phyloP scores from a whole-genome alignment of 257 asterid species.

The Solanum piurae region DNA sequence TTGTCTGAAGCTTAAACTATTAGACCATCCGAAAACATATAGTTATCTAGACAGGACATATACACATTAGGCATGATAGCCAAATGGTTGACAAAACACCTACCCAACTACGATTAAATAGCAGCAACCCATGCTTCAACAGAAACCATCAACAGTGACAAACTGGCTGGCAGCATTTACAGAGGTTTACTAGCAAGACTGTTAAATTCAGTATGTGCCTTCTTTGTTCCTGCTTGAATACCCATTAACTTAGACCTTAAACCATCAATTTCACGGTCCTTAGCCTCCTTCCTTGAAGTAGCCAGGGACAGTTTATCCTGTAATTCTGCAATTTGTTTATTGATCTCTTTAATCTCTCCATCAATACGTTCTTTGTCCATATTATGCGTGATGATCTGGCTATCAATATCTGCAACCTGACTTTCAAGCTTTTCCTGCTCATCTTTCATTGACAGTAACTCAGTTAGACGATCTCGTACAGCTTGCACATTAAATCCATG shows the following conservation, averaged over 20 bases:
- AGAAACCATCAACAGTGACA: neutral
- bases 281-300: slow-evolving; percentile 15
- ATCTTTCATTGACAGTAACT: slow-evolving; percentile 23
- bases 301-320: slow-evolving; percentile 29
- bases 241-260: slow-evolving; percentile 23
- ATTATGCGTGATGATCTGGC: slow-evolving; percentile 13
- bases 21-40: neutral
- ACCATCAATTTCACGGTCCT: slow-evolving; percentile 21
- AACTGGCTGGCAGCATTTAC: neutral
- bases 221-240: slow-evolving; percentile 11
- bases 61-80: neutral
- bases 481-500: slow-evolving; percentile 53
- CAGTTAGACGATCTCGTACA: slow-evolving; percentile 23
- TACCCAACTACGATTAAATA: neutral
- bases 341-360: slow-evolving; percentile 31
- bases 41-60: neutral
- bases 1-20: neutral
- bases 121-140: neutral
- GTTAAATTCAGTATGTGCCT: slow-evolving; percentile 12
- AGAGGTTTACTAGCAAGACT: slow-evolving; percentile 11
- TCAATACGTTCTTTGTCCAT: slow-evolving; percentile 17
- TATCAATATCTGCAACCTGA: slow-evolving; percentile 9
- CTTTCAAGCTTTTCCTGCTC: slow-evolving; percentile 22
- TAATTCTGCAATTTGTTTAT: slow-evolving; percentile 29
- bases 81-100: neutral